These are phyloP conservation scores for Sugiyamaella grinbergsii DNA, from an alignment of 1,139 yeast species.

Conservation along the genomic window DNA sequence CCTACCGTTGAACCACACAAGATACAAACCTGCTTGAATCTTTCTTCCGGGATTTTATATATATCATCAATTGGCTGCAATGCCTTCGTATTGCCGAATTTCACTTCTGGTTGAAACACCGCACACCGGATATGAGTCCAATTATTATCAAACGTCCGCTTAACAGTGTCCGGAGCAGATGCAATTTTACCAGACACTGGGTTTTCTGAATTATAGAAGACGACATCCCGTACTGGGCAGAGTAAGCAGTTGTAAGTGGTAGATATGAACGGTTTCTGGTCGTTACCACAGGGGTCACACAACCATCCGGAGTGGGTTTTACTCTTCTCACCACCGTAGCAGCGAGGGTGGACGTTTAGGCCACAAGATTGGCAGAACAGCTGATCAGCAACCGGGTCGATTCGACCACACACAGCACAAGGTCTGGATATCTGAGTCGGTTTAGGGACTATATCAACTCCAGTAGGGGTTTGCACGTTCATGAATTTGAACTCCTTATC, in stretches of 20 bases:
- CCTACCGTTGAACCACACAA: conserved; percentile 50
- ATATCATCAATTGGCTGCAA: conserved; percentile 51
- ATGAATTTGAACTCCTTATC: conserved; percentile 10
- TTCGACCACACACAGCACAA: conserved; percentile 61
- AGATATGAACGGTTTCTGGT: conserved; percentile 59
- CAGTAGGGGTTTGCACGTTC: conserved; percentile 1
- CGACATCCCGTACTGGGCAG: conserved; percentile 60
- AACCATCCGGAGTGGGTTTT: conserved; percentile 53
- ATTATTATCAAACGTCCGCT: conserved; percentile 64
- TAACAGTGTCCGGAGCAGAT: conserved; percentile 69
- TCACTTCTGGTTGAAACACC: conserved; percentile 50
- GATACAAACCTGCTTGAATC: conserved; percentile 41
- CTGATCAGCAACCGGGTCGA: conserved; percentile 45
- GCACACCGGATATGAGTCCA: conserved; percentile 90
- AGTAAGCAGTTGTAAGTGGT: conserved; percentile 64
- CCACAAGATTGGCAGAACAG: conserved; percentile 71
- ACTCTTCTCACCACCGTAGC: conserved; percentile 25
- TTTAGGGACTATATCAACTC: not conserved
- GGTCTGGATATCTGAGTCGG: conserved; percentile 38
- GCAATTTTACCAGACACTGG: conserved; percentile 35
- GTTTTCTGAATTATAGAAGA: conserved; percentile 49
- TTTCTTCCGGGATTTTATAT: conserved; percentile 33
- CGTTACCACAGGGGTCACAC: conserved; percentile 82
- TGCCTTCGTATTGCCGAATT: conserved; percentile 46
- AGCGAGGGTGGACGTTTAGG: conserved; percentile 57